These are phyloP conservation scores for Cinchona pubescens DNA, from an alignment of 257 asterid species.

Conservation along the genomic window DNA sequence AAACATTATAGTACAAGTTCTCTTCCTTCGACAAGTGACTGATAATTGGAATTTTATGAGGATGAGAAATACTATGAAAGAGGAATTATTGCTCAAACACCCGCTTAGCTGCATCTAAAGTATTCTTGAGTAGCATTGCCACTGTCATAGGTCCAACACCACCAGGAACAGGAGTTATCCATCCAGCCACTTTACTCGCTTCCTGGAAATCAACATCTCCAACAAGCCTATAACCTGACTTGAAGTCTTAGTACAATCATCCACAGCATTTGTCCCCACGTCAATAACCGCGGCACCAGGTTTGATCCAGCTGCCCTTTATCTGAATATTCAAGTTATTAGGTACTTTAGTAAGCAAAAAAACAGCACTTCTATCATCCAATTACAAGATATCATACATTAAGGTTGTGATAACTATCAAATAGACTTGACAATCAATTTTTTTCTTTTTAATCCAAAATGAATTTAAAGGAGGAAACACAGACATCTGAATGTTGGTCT, in stretches of 20 bases:
- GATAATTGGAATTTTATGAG: not conserved
- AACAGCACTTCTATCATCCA: not conserved
- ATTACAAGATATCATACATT: not conserved
- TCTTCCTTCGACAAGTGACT: not conserved
- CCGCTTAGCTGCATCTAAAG: slow-evolving; percentile 84
- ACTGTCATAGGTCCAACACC: slow-evolving; percentile 98
- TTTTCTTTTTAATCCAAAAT: not conserved
- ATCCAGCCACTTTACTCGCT: slow-evolving; percentile 83
- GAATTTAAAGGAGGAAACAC: not conserved
- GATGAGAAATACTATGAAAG: not conserved
- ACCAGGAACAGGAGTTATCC: slow-evolving; percentile 94
- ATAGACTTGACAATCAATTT: not conserved
- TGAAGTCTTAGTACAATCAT: slow-evolving; percentile 68
- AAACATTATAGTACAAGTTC: not conserved
- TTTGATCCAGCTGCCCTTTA: slow-evolving; percentile 95
- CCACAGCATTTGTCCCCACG: slow-evolving; percentile 86
- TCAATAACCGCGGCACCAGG: slow-evolving; percentile 99
- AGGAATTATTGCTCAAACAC: slow-evolving; percentile 37
- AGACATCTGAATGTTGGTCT: not conserved
- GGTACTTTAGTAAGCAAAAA: not conserved
- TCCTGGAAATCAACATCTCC: slow-evolving; percentile 87
- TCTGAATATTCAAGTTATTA: slow-evolving; percentile 36
- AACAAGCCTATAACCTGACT: slow-evolving; percentile 85
- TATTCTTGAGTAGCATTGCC: slow-evolving; percentile 89
- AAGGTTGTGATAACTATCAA: not conserved